Evolutionary conservation across 148 eudicot species (phyloP).

Genomic region (Limonium bicolor): DNA sequence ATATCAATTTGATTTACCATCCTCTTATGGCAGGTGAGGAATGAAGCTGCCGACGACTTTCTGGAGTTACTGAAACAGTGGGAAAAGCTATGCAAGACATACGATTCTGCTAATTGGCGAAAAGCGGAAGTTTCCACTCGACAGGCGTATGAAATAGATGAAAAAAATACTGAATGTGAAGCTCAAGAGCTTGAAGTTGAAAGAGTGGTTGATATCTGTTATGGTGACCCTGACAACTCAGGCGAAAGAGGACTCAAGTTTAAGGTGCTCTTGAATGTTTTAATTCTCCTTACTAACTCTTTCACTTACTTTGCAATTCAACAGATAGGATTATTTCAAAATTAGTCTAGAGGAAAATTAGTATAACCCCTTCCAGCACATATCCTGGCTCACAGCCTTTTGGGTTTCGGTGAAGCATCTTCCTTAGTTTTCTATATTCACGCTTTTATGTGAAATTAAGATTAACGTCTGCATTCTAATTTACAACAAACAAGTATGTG

Average conservation of each 20-base stretch:
- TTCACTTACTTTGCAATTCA: too few species aligned
- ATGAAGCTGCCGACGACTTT: constrained; percentile 69
- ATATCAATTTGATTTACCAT: not conserved
- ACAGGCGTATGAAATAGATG: constrained; percentile 11
- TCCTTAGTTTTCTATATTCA: not conserved
- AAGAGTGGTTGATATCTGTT: constrained; percentile 54
- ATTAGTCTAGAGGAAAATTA: not conserved
- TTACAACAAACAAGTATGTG: not conserved
- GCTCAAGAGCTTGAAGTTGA: constrained; percentile 55
- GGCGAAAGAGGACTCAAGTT: constrained; percentile 57
- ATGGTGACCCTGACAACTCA: constrained; percentile 48
- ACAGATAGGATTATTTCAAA: not conserved
- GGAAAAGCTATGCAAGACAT: constrained; percentile 63
- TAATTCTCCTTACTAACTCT: not conserved
- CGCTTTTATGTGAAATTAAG: not conserved
- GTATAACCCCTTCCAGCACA: too few species aligned
- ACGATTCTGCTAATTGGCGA: constrained; percentile 26
- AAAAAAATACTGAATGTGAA: constrained; percentile 12
- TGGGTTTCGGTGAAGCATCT: not conserved
- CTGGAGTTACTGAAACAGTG: constrained; percentile 71
- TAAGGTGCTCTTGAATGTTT: constrained; percentile 29
- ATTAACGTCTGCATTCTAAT: not conserved
- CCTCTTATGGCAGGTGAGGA: constrained; percentile 45
- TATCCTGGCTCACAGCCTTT: not conserved
- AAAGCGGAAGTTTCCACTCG: constrained; percentile 16